Base-by-base conservation (phyloP, 495 filamentous ascomycete genomes). In the Hamigera avellanea region DNA sequence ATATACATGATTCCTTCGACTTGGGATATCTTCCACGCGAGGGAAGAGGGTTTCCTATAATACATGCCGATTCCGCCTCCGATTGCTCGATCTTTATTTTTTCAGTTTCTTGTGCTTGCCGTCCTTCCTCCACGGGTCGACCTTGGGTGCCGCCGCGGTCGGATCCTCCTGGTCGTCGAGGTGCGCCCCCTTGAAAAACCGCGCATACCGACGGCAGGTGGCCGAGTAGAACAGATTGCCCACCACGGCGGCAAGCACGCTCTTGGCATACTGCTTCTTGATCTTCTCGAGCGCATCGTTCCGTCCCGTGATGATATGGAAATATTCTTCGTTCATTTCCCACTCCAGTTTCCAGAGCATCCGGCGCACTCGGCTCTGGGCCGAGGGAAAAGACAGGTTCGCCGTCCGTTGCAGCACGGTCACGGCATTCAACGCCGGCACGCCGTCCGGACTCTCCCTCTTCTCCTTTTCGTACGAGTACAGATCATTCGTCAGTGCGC, bases 181-280 rank as follows among this genome's bases (percentile, higher is more conserved):
- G 21, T 23, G 4, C 9, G 21, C 21, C 4, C 21, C 21, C 21
- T 23, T 9, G 9, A 23, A 23, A 15, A 30, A 30, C n/a, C 37
- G 29, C 6, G 46, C 46, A 42, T 49, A 49, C 8, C 46, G 31
- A 16, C 27, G n/a, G 32, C 26, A 36, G 3, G 46, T 49, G 4
- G 46, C 46, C 2, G 42, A 49, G 21, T 32, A 49, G 9, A 39
- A 45, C 25, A 45, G 28, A 39, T 49, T 49, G 9, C 46, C 46
- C 7, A 42, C 42, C 2, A 36, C 21, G 2, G 36, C 23, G 2
- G 34, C 37, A 26, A 48, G 26, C n/a, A 48, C 12, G 3, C 33
- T 36, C 19, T 32, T 37, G 15, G 41, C 41, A 26, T 41, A 48
- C 7, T 23, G 1, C 15, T 9, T 2, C 14, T 28, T 8, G 28